Base-by-base conservation (phyloP, 2,329 filamentous ascomycete species). In the Cladobotryum protrusum region DNA sequence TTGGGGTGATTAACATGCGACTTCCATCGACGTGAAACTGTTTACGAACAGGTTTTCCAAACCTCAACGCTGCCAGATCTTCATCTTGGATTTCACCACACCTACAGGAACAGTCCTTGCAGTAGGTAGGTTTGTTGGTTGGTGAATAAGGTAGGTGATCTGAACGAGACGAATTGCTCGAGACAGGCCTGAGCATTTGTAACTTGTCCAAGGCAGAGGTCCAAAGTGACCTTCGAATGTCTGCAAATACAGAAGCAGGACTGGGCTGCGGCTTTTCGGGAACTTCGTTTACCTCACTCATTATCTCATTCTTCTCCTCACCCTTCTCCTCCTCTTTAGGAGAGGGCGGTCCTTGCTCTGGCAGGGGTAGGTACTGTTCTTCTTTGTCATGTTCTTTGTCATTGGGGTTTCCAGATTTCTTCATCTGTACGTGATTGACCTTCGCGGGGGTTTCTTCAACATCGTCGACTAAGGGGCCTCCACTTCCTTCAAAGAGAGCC, bases 1-100 rank as follows among this genome's bases (percentile, higher is more conserved):
- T 83, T 0, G 87, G 85, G 0, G 87, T 90, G 47, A 91, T 80
- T 57, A 91, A 76, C 55, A 87, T 82, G 20, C 85, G 77, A 63
- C 78, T 76, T 49, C 81, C 82, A 54, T 86, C 82, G 2, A 82
- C 72, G 45, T 68, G 67, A 44, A 69, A 68, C 36, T 82, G 67
- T 63, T 85, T 85, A 52, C 76, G 78, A 8, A 86, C 79, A 11
- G 80, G 71, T 53, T 75, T 73, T 43, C 81, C 82, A 2, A 74
- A 70, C n/a, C 75, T 70, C 6, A 85, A 71, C 3, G 71, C 64
- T 13, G 72, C 69, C 29, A 82, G 74, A 53, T 86, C 82, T 42
- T 81, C 65, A 12, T 68, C 66, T 44, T 66, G 65, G 29, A 71
- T 70, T 55, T 71, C 68, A 6, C 67, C 65, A 45, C 68, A 71